Evolutionary conservation across 129 eudicot genomes (phyloP), one percentile per base, ranked within the genome.

Genomic region (Cynara cardunculus): DNA sequence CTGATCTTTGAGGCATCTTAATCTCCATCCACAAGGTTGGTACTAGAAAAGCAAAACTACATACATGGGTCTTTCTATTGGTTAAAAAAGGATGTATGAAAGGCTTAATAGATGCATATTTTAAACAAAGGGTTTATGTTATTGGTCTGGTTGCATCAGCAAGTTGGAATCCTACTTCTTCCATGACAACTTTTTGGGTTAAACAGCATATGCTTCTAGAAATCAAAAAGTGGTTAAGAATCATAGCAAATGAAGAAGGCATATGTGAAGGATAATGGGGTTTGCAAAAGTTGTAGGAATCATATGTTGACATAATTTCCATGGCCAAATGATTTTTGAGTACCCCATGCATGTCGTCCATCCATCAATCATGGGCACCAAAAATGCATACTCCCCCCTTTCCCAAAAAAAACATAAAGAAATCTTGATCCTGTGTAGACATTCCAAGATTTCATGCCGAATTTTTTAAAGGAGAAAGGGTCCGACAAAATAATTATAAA

Each of bases 291-390:
- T 82, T 49, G 32, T 21, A 82, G 71, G 85, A 82, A 82, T 75
- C 77, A 75, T 75, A 49, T 75, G 85, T 75, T 61, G 85, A 75
- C 85, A 76, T 70, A 25, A 69, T 82, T 75, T 69, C 76, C 70
- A 82, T 25, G 37, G 61, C 61, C 76, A 82, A 68, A 75, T 75
- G 85, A 82, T 75, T 82, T 82, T 46, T 75, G 72, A 56, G 77
- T 49, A 46, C 85, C 81, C 81, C 81, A 76, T 77, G 69, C 64
- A 69, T 76, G 85, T 82, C 85, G 46, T 31, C 37, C 25, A 26
- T 26, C 81, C 78, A 69, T 82, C 81, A 76, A 77, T 82, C 81
- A 82, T 76, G 85, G 72, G 78, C 68, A 82, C 16, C 71, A 79
- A 61, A 35, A 34, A 69, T 69, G 19, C 73, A 76, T 76, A 70